phyloP scores from a whole-genome alignment of 2,329 filamentous ascomycete species.

The Diaporthe sp. region DNA sequence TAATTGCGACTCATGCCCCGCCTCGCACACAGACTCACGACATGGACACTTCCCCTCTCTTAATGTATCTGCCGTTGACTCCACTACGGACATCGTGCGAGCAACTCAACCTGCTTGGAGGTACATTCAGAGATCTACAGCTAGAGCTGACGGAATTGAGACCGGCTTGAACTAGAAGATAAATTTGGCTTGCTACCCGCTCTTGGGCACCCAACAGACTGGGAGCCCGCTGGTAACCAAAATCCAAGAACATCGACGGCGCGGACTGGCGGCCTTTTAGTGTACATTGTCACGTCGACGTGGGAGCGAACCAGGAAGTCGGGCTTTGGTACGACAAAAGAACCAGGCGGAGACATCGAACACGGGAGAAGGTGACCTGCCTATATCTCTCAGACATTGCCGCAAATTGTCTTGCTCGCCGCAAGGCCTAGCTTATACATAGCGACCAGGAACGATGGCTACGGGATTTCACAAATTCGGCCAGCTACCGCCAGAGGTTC shows the following conservation, averaged over 20 bases:
- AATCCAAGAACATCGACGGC: conserved; percentile 26
- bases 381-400: not conserved
- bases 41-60: conserved; percentile 33
- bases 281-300: conserved; percentile 5
- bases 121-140: not conserved
- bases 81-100: conserved; percentile 12
- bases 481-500: conserved; percentile 59
- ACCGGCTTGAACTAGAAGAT: conserved; percentile 11
- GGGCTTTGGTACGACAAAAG: not conserved
- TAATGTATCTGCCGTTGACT: conserved; percentile 6
- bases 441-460: conserved; percentile 42
- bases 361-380: not conserved
- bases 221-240: conserved; percentile 9
- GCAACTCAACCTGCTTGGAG: not conserved
- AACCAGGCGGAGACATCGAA: not conserved
- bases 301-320: conserved; percentile 17
- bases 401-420: conserved; percentile 44
- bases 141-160: not conserved
- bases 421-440: conserved; percentile 39
- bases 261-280: conserved; percentile 31
- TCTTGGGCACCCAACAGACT: conserved; percentile 6
- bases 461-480: conserved; percentile 48
- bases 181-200: not conserved
- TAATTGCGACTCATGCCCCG: conserved; percentile 36
- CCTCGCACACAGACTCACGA: conserved; percentile 7